Percentiles rank a stretch among this genome's conserved stretches.
phyloP scores from a whole-genome alignment of 306 rosid species.

The Begonia peltatifolia region DNA sequence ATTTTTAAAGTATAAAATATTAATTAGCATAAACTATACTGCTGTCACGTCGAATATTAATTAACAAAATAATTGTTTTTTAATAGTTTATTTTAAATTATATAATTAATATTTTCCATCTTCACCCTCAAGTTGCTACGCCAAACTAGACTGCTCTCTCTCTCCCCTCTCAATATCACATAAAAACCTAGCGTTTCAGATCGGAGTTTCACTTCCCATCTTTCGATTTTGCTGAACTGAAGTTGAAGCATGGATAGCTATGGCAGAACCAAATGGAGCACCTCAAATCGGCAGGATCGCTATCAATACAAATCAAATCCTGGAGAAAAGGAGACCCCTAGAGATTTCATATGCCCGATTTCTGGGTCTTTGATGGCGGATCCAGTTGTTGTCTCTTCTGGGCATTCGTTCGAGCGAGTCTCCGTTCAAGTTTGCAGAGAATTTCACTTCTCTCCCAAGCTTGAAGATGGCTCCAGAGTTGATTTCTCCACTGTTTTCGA shows the following conservation, averaged over 20 bases:
- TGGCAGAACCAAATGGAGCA: not conserved
- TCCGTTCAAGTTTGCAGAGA: constrained; percentile 46
- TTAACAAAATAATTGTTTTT: no score
- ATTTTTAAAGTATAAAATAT: no score
- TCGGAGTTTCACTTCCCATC: not conserved
- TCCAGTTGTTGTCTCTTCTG: constrained; percentile 82
- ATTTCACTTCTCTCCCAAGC: constrained; percentile 28
- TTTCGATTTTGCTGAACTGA: not conserved
- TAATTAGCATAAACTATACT: no score
- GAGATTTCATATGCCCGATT: constrained; percentile 57
- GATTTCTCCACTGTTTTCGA: constrained; percentile 61
- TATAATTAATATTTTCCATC: no score
- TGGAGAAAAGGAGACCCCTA: constrained; percentile 21
- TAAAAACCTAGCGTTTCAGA: no score
- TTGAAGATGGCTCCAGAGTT: constrained; percentile 53
- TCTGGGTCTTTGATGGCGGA: constrained; percentile 65
- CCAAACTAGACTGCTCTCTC: no score
- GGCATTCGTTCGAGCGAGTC: constrained; percentile 80
- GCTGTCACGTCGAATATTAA: no score
- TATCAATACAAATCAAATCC: constrained; percentile 25
- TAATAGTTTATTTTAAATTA: no score
- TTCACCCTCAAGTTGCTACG: no score
- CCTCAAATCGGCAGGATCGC: not conserved
- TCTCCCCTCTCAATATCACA: not conserved
- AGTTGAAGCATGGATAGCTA: not conserved